Evolutionary conservation across 2,329 filamentous ascomycete species (phyloP).

Genomic region (Oidium heveae): DNA sequence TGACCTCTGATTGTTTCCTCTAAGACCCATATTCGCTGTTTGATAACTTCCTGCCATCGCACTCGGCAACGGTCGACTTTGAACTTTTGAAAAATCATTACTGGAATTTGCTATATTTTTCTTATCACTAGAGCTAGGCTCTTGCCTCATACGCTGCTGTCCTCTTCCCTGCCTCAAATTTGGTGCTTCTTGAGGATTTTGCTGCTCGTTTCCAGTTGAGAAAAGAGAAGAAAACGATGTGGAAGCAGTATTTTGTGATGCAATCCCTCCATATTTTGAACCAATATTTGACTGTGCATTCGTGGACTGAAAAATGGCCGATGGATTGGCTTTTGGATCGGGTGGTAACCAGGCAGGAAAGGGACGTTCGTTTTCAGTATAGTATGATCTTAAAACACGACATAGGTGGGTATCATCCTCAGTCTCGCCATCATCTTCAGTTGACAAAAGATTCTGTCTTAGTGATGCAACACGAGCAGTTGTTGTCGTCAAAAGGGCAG

Average conservation of each 20-base stretch:
- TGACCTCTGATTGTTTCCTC: conserved; percentile 13
- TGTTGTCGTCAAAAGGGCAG: conserved; percentile 40
- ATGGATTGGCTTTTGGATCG: conserved; percentile 47
- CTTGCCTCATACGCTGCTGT: conserved; percentile 1
- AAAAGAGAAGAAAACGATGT: conserved; percentile 28
- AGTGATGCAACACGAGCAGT: conserved; percentile 36
- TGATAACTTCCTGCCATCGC: conserved; percentile 57
- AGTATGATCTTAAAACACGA: conserved; percentile 78
- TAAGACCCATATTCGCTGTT: conserved; percentile 15
- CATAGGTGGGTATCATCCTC: conserved; percentile 89
- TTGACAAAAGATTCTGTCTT: conserved; percentile 43
- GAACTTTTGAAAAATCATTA: conserved; percentile 7
- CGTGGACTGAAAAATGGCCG: conserved; percentile 20
- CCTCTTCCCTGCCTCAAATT: conserved; percentile 17
- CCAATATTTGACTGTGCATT: conserved; percentile 24
- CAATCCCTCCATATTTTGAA: conserved; percentile 25
- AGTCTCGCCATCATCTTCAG: conserved; percentile 43
- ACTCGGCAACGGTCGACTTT: conserved; percentile 39
- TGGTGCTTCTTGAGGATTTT: conserved; percentile 15
- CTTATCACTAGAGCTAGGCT: conserved; percentile 6
- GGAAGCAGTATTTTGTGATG: conserved; percentile 14
- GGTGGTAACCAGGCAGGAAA: conserved; percentile 75
- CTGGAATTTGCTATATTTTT: conserved; percentile 9
- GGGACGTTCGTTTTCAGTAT: conserved; percentile 60
- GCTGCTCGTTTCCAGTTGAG: conserved; percentile 17